A percentile compares a stretch with the other conserved stretches of the same genome.
phyloP scores from a whole-genome alignment of 2,329 filamentous ascomycete genomes.

The Alternaria brassicicola region DNA sequence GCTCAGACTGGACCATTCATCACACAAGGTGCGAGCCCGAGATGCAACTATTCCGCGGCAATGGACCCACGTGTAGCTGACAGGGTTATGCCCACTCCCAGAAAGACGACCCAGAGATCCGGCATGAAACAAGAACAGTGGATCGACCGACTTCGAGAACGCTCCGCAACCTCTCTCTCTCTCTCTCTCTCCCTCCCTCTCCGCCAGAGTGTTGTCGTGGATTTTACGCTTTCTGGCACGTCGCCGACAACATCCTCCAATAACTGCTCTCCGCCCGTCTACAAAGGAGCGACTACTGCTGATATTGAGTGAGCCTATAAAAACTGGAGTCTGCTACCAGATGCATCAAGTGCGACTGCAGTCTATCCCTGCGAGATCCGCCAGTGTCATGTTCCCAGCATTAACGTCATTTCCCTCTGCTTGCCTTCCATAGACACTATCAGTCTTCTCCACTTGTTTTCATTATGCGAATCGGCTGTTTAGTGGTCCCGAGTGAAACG shows the following conservation, averaged over 20 bases:
- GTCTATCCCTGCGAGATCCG: not conserved
- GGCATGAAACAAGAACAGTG: slow-evolving; percentile 17
- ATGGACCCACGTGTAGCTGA: slow-evolving; percentile 24
- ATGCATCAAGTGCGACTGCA: not conserved
- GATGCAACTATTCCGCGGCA: slow-evolving; percentile 16
- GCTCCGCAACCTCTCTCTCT: slow-evolving; percentile 12
- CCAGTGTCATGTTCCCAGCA: not conserved
- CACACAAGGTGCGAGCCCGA: slow-evolving; percentile 7
- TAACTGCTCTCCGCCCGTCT: not conserved
- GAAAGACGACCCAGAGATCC: slow-evolving; percentile 17
- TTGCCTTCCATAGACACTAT: slow-evolving; percentile 4
- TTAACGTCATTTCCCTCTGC: slow-evolving; percentile 9
- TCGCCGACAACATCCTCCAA: not conserved
- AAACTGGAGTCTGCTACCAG: not conserved
- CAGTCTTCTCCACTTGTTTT: slow-evolving; percentile 5
- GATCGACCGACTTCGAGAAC: slow-evolving; percentile 12
- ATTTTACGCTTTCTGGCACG: not conserved
- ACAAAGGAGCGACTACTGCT: not conserved
- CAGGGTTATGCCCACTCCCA: slow-evolving; percentile 17
- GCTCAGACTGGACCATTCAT: slow-evolving; percentile 8
- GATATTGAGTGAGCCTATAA: not conserved
- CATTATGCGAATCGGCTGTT: not conserved
- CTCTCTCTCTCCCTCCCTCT: slow-evolving; percentile 10
- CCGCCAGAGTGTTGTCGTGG: slow-evolving; percentile 6
- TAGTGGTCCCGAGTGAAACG: not conserved